A percentile compares a stretch with the other conserved stretches of the same genome.
These are phyloP conservation scores for Astrothelium subdiscretum DNA, from an alignment of 495 filamentous ascomycete species.

Conservation along the genomic window DNA sequence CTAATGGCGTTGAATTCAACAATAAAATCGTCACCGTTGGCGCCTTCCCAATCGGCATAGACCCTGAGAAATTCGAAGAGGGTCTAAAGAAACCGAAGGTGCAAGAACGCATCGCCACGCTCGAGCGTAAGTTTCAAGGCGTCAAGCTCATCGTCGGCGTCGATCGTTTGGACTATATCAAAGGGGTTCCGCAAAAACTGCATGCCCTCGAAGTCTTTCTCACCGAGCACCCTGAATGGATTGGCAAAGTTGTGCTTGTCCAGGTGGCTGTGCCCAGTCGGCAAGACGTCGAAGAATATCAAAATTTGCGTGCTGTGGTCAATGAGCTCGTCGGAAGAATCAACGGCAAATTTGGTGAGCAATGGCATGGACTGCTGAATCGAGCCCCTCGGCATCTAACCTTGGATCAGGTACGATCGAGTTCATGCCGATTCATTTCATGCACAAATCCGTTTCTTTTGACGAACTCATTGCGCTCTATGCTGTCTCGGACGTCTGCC, in stretches of 20 bases:
- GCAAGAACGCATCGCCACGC: constrained; percentile 59
- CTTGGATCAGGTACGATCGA: constrained; percentile 64
- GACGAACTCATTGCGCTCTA: constrained; percentile 89
- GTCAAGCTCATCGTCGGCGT: constrained; percentile 88
- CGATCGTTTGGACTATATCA: constrained; percentile 90
- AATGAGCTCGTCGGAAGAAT: constrained; percentile 86
- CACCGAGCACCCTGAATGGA: constrained; percentile 82
- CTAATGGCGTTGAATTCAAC: constrained; percentile 68
- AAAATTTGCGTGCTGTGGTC: constrained; percentile 80
- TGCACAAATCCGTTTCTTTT: constrained; percentile 81
- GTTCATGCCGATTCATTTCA: constrained; percentile 87
- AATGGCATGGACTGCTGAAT: neutral
- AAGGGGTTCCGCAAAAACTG: constrained; percentile 89
- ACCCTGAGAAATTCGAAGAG: constrained; percentile 88
- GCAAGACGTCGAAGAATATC: constrained; percentile 92
- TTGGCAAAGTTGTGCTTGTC: constrained; percentile 81
- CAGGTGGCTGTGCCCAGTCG: constrained; percentile 88
- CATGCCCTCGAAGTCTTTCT: constrained; percentile 86
- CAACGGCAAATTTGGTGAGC: constrained; percentile 73
- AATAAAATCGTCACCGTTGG: constrained; percentile 63
- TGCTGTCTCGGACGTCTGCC: constrained; percentile 76
- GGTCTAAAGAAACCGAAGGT: constrained; percentile 71
- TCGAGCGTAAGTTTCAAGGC: constrained; percentile 73
- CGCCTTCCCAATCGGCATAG: constrained; percentile 88
- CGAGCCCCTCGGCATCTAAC: too few relatives aligned